These are phyloP conservation scores for Leccinum boreale DNA, from an alignment of 768 basidiomycete species.

Conservation along the genomic window DNA sequence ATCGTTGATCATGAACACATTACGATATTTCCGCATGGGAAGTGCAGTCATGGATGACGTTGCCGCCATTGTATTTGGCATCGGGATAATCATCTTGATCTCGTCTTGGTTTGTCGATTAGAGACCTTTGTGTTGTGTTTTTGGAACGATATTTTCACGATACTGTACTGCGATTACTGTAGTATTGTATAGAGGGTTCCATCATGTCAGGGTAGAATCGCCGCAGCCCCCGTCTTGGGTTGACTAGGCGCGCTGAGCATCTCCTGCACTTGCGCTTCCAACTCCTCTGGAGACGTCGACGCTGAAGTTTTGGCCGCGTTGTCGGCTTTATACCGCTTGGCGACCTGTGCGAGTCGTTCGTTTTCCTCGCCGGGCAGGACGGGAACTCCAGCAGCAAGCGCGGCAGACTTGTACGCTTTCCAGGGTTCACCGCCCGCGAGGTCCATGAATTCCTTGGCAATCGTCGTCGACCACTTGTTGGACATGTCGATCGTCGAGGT, in stretches of 20 bases:
- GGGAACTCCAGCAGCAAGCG: slow-evolving; percentile 45
- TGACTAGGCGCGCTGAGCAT: slow-evolving; percentile 28
- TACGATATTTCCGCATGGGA: slow-evolving; percentile 70
- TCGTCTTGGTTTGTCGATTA: slow-evolving; percentile 43
- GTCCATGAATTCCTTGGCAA: slow-evolving; percentile 70
- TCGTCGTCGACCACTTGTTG: slow-evolving; percentile 67
- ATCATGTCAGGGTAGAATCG: slow-evolving; percentile 29
- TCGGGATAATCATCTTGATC: slow-evolving; percentile 61
- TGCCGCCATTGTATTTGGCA: slow-evolving; percentile 63
- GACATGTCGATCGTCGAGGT: slow-evolving; percentile 49
- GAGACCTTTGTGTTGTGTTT: background rate
- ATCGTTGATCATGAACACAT: slow-evolving; percentile 54
- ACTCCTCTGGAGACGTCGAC: slow-evolving; percentile 15
- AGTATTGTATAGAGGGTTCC: background rate
- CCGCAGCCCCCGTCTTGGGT: slow-evolving; percentile 38
- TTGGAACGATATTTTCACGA: slow-evolving; percentile 1
- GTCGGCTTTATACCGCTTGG: slow-evolving; percentile 7
- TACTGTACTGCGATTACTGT: slow-evolving; percentile 5
- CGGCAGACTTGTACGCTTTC: slow-evolving; percentile 51
- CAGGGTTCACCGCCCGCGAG: slow-evolving; percentile 58
- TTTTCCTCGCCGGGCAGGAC: slow-evolving; percentile 44
- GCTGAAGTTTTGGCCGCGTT: background rate
- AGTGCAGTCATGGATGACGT: slow-evolving; percentile 69
- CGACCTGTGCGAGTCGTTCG: slow-evolving; percentile 18
- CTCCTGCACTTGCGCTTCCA: slow-evolving; percentile 27